phyloP scores from a whole-genome alignment of 2,329 filamentous ascomycete genomes.

The Epichloe gansuensis region DNA sequence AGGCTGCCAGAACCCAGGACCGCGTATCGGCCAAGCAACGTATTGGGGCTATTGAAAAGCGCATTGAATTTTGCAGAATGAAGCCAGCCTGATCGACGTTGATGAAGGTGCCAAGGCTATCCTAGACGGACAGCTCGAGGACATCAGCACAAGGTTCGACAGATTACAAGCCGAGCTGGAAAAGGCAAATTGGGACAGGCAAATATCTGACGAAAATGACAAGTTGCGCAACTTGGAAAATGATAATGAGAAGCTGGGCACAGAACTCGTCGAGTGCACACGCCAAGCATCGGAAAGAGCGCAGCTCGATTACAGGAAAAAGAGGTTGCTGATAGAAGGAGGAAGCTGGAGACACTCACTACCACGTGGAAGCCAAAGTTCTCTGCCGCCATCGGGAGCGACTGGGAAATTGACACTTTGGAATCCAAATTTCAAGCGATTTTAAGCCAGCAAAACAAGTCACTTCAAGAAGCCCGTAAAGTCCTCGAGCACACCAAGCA shows the following conservation, averaged over 20 bases:
- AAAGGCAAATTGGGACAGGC: conserved; percentile 54
- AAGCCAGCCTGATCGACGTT: conserved; percentile 60
- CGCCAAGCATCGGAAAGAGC: conserved; percentile 72
- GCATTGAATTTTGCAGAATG: conserved; percentile 53
- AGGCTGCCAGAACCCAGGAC: conserved; percentile 59
- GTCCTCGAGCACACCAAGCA: conserved; percentile 58
- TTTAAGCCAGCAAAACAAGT: conserved; percentile 43
- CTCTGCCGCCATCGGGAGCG: conserved; percentile 44
- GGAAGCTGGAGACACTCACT: conserved; percentile 64
- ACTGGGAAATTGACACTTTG: conserved; percentile 59
- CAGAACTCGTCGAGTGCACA: conserved; percentile 76
- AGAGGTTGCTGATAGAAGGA: conserved; percentile 60
- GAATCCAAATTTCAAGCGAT: conserved; percentile 58
- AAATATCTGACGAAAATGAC: conserved; percentile 53
- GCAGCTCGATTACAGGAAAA: conserved; percentile 70
- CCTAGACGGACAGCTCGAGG: conserved; percentile 60
- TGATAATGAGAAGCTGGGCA: conserved; percentile 57
- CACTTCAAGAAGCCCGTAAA: conserved; percentile 52
- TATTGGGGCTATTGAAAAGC: conserved; percentile 61
- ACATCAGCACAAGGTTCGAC: conserved; percentile 51
- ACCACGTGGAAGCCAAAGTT: conserved; percentile 65
- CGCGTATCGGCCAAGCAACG: conserved; percentile 63
- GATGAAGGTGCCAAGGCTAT: conserved; percentile 78
- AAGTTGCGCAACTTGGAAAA: conserved; percentile 59
- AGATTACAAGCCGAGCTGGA: conserved; percentile 52